These are phyloP conservation scores for Gossypium australe DNA, from an alignment of 345 rosid species.

Conservation along the genomic window DNA sequence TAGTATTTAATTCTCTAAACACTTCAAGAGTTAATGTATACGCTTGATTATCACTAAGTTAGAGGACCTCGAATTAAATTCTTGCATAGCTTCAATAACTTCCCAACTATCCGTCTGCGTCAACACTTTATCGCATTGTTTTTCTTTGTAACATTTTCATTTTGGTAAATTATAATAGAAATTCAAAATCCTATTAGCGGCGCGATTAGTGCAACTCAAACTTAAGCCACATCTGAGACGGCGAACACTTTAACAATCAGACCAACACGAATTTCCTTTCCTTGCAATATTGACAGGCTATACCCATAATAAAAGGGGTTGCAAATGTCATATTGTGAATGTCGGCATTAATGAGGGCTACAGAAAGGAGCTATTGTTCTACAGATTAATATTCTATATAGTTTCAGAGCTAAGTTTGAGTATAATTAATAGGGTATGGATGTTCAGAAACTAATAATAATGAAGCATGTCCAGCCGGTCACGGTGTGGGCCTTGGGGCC, in stretches of 20 bases:
- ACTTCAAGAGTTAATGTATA: too few relatives aligned
- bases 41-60: too few relatives aligned
- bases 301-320: not conserved
- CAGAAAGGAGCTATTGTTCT: not conserved
- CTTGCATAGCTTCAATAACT: too few relatives aligned
- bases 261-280: too few relatives aligned
- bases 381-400: not conserved
- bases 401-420: too few relatives aligned
- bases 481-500: not conserved
- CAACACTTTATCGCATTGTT: too few relatives aligned
- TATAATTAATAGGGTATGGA: not conserved
- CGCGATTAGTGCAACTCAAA: accelerated
- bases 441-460: not conserved
- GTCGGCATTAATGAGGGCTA: not conserved
- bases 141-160: too few relatives aligned
- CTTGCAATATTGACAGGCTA: too few relatives aligned
- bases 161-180: too few relatives aligned
- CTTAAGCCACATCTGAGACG: accelerated
- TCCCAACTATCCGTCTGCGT: too few relatives aligned
- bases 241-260: accelerated
- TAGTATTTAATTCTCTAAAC: too few relatives aligned
- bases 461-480: not conserved
- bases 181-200: accelerated
- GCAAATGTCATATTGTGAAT: not conserved
- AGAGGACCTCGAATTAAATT: too few relatives aligned